Evolutionary conservation across 305 asterid species (phyloP), one percentile per base, ranked within the genome.

Genomic region (Fraxinus floribunda): DNA sequence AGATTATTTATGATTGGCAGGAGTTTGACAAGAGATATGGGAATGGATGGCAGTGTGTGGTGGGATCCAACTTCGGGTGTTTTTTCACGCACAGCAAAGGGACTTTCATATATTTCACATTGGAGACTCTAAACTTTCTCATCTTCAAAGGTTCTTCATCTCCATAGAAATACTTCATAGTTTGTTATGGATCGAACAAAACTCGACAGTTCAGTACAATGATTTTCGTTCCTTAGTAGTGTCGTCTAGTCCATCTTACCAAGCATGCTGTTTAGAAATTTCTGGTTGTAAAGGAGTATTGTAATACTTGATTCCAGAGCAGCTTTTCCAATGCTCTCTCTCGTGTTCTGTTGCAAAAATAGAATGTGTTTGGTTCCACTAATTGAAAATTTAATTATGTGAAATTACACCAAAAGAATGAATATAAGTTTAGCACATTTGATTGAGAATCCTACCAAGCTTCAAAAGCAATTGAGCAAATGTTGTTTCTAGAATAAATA

Each of bases 11-110:
- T 26, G 41, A n/a, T 18, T 85, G 78, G 85, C 92, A 92, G 98
- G 98, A 94, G 82, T 91, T 94, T 88, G 98, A 94, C 88, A 87
- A 76, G 76, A 89, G 75, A 83, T 93, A 93, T 87, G 98, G 96
- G 79, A 82, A 81, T 86, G 97, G 98, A 20, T 93, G 98, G 98
- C 98, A 91, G 85, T 93, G 98, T 81, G 98, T 94, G 85, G 98
- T 94, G 85, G 98, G 98, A 73, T 91, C 97, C 38, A 92, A 94
- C 88, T 94, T 94, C 78, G 97, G 98, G 3, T 93, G 98, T 88
- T 93, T 90, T 76, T 94, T 94, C 89, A 92, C 98, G 4, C 97
- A 93, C 77, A 84, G 84, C 0, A 92, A 91, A 89, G 98, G 98
- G 84, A 91, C 92, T 82, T 94, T 92, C 88, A 92, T 94, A 85